These are phyloP conservation scores for Pythium utonaiense DNA, from an alignment of 352 stramenopile genomes.

Conservation along the genomic window DNA sequence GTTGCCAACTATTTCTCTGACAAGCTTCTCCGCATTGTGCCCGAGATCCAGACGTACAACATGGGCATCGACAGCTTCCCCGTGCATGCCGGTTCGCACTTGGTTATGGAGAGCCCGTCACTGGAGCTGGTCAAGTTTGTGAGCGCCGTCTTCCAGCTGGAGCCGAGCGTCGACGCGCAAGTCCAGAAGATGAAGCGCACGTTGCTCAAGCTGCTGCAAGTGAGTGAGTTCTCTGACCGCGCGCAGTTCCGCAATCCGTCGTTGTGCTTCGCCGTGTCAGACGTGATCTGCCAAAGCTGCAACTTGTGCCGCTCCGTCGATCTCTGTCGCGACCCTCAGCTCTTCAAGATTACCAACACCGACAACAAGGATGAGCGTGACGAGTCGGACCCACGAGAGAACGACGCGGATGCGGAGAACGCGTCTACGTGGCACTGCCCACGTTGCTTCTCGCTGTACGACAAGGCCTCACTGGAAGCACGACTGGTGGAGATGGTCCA, in stretches of 20 bases:
- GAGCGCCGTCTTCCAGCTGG: conserved; percentile 90
- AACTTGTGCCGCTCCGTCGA: conserved; percentile 96
- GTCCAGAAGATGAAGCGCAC: conserved; percentile 90
- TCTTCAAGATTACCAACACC: conserved; percentile 75
- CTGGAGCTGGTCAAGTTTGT: conserved; percentile 98
- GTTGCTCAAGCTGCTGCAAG: conserved; percentile 80
- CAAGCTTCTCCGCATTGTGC: conserved; percentile 73
- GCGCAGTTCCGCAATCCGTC: conserved; percentile 94
- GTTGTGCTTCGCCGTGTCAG: conserved; percentile 93
- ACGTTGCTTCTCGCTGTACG: conserved; percentile 90
- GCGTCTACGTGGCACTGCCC: conserved; percentile 84
- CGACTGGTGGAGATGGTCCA: conserved; percentile 90
- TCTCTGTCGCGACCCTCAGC: conserved; percentile 91
- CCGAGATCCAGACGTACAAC: conserved; percentile 72
- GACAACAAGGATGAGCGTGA: conserved; percentile 21
- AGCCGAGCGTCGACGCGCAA: conserved; percentile 88
- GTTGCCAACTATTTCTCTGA: conserved; percentile 73
- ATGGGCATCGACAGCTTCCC: conserved; percentile 72
- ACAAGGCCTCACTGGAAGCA: conserved; percentile 87
- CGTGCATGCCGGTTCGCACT: conserved; percentile 80
- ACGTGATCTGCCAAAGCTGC: conserved; percentile 97
- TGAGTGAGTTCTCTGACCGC: conserved; percentile 73
- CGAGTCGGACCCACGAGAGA: conserved; percentile 22
- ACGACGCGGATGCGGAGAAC: conserved; percentile 17
- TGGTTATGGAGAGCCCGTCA: conserved; percentile 79